Conservation (phyloP, 2,329 filamentous ascomycete genomes). For the Microdochium bolleyi region DNA sequence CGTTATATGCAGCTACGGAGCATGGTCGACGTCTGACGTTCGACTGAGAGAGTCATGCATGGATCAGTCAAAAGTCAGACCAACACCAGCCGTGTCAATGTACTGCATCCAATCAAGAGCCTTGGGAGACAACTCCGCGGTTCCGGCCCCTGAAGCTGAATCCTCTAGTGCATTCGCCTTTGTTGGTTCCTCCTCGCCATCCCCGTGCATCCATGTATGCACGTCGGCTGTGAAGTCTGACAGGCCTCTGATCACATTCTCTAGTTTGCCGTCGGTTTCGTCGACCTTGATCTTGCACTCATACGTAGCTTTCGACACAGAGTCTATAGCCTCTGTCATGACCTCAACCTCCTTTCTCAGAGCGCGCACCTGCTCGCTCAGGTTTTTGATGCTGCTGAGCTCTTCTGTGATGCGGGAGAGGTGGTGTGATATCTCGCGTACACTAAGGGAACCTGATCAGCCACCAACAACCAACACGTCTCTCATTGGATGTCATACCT, state of each 20-base stretch:
- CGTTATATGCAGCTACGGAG: no score
- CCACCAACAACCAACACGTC: not conserved
- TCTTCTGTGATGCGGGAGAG: not conserved
- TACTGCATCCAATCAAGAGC: not conserved
- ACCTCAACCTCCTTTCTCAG: not conserved
- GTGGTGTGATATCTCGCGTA: not conserved
- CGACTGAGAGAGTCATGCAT: no score
- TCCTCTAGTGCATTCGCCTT: not conserved
- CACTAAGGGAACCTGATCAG: not conserved
- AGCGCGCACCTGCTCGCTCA: not conserved
- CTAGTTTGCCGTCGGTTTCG: not conserved
- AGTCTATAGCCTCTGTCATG: not conserved
- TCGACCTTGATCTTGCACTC: not conserved
- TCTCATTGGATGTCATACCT: not conserved
- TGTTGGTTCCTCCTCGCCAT: not conserved
- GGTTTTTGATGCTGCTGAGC: not conserved
- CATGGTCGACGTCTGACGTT: no score
- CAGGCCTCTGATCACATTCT: not conserved
- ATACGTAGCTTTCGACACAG: not conserved
- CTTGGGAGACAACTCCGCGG: not conserved
- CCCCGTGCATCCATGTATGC: not conserved
- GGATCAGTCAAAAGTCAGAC: not conserved
- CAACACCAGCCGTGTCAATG: not conserved
- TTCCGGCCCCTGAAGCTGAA: not conserved
- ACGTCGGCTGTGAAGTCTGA: not conserved